These are phyloP conservation scores for Podospora sp. DNA, from an alignment of 495 filamentous ascomycete species.

Conservation along the genomic window DNA sequence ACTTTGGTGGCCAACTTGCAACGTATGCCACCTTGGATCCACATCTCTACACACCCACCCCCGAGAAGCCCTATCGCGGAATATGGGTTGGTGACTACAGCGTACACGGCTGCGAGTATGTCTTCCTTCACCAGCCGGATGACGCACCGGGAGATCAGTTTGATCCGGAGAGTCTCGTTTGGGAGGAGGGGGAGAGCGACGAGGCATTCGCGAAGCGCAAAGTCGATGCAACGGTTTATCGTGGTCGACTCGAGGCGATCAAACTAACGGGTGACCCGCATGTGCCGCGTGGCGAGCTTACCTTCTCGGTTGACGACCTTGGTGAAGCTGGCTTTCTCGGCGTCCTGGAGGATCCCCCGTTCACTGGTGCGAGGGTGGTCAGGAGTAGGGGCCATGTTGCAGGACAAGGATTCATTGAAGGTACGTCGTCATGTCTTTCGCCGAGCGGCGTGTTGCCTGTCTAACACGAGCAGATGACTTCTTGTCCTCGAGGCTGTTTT, in stretches of 20 bases:
- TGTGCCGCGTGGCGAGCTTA: constrained; percentile 80
- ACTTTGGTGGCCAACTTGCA: constrained; percentile 64
- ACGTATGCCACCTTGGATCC: constrained; percentile 78
- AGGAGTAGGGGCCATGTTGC: constrained; percentile 77
- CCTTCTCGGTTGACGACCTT: constrained; percentile 78
- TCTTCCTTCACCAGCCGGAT: constrained; percentile 75
- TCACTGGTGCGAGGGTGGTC: constrained; percentile 75
- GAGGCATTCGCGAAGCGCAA: constrained; percentile 40
- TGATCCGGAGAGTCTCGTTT: constrained; percentile 32
- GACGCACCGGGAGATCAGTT: constrained; percentile 32
- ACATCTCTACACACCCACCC: constrained; percentile 72
- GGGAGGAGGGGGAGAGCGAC: constrained; percentile 38
- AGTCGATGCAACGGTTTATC: constrained; percentile 40
- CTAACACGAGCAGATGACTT: constrained; percentile 61
- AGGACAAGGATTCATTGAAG: constrained; percentile 63
- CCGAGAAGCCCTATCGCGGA: constrained; percentile 78
- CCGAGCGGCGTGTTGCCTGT: background rate
- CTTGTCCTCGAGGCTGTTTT: constrained; percentile 72
- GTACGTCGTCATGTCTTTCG: constrained; percentile 50
- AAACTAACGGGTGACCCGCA: constrained; percentile 92
- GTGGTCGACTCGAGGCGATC: constrained; percentile 72
- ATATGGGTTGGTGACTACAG: constrained; percentile 93
- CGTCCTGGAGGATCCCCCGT: constrained; percentile 61
- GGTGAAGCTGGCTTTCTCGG: constrained; percentile 58
- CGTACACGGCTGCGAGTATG: constrained; percentile 85